Conservation (phyloP, 2,329 filamentous ascomycete genomes). For the Aaosphaeria pasadenensis region DNA sequence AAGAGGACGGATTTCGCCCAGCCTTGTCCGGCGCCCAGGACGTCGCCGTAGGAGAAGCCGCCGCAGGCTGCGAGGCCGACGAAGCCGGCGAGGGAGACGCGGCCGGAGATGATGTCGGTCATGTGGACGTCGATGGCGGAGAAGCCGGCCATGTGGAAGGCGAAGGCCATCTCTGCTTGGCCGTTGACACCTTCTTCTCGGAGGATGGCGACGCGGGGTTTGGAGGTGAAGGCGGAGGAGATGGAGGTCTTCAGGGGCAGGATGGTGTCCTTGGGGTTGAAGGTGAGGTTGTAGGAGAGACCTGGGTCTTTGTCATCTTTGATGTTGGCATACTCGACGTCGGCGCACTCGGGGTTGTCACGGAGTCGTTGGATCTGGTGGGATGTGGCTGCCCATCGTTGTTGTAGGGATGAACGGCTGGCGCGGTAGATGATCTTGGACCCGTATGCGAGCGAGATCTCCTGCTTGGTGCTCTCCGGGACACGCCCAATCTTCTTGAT, state of each 20-base stretch:
- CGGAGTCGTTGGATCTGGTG: slow-evolving; percentile 86
- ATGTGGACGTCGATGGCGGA: slow-evolving; percentile 93
- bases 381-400: slow-evolving; percentile 85
- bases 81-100: slow-evolving; percentile 77
- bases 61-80: slow-evolving; percentile 90
- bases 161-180: slow-evolving; percentile 96
- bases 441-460: slow-evolving; percentile 71
- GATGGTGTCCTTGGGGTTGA: slow-evolving; percentile 73
- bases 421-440: slow-evolving; percentile 67
- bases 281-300: slow-evolving; percentile 79
- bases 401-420: slow-evolving; percentile 71
- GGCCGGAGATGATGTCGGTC: slow-evolving; percentile 80
- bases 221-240: slow-evolving; percentile 58
- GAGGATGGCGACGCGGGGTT: slow-evolving; percentile 83
- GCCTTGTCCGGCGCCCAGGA: slow-evolving; percentile 89
- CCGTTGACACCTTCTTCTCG: slow-evolving; percentile 95
- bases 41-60: slow-evolving; percentile 92
- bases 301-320: slow-evolving; percentile 75
- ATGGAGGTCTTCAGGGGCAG: slow-evolving; percentile 66
- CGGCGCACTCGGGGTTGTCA: slow-evolving; percentile 84
- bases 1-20: slow-evolving; percentile 94
- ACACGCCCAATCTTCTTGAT: slow-evolving; percentile 83
- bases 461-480: slow-evolving; percentile 66
- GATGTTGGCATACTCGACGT: slow-evolving; percentile 76
- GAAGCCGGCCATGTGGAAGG: slow-evolving; percentile 88